These are phyloP conservation scores for Lyophyllum decastes DNA, from an alignment of 768 basidiomycete species.

Conservation along the genomic window DNA sequence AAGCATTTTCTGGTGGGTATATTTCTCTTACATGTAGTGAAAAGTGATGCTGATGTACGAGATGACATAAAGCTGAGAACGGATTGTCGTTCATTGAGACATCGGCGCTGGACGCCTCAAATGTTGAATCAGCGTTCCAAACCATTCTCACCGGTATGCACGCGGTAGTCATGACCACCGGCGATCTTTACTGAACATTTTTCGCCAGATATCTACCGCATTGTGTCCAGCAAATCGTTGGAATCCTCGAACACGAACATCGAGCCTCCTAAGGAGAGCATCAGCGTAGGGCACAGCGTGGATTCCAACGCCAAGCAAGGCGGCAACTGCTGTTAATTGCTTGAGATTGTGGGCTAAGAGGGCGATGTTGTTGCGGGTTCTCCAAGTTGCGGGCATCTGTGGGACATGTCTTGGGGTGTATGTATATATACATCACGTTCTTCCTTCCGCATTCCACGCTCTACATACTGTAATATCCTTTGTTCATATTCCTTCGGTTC, in stretches of 20 bases:
- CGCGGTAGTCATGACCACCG: not conserved
- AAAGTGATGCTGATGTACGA: constrained; percentile 7
- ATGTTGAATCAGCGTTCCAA: constrained; percentile 98
- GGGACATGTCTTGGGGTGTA: constrained; percentile 17
- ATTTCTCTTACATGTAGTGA: not conserved
- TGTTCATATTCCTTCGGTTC: constrained; percentile 14
- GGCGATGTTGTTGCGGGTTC: constrained; percentile 12
- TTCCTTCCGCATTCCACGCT: constrained; percentile 15
- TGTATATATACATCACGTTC: constrained; percentile 18
- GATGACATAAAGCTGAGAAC: constrained; percentile 68
- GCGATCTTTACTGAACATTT: constrained; percentile 6
- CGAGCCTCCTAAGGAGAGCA: constrained; percentile 81
- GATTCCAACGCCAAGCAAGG: constrained; percentile 58
- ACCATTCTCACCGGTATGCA: constrained; percentile 86
- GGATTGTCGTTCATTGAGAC: constrained; percentile 96
- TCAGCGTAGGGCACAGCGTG: constrained; percentile 80
- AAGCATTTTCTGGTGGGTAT: constrained; percentile 78
- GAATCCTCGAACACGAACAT: constrained; percentile 81
- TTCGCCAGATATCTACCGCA: constrained; percentile 88
- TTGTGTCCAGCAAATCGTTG: constrained; percentile 93
- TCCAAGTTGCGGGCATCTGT: constrained; percentile 21
- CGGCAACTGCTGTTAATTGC: constrained; percentile 62
- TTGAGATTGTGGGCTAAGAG: not conserved
- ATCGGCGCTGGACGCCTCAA: constrained; percentile 98
- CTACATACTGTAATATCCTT: constrained; percentile 23